These are phyloP conservation scores for Micromonas pusilla DNA, from an alignment of 139 green algal species.

Conservation along the genomic window DNA sequence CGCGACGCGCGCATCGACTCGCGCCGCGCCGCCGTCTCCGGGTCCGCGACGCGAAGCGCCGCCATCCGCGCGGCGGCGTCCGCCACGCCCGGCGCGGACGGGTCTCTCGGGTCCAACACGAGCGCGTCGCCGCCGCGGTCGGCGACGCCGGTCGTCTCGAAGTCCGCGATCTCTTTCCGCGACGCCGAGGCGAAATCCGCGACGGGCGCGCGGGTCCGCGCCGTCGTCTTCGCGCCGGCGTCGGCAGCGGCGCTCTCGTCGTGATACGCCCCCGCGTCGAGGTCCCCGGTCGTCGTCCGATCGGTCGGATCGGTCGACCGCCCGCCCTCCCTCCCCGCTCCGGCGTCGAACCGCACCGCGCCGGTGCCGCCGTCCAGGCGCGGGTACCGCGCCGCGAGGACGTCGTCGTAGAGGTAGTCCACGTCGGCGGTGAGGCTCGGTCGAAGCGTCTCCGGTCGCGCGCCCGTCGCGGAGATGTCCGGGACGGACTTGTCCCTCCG, in stretches of 20 bases:
- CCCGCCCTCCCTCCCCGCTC: neutral
- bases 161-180: neutral
- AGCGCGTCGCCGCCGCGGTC: neutral
- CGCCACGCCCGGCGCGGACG: neutral
- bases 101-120: neutral
- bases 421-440: neutral
- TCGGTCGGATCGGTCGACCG: neutral
- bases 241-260: neutral
- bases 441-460: neutral
- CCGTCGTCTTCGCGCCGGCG: neutral
- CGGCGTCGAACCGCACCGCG: neutral
- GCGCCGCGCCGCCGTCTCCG: no score
- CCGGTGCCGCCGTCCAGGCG: neutral
- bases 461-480: neutral
- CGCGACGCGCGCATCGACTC: no score
- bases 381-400: neutral
- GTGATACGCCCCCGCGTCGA: neutral
- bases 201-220: no score
- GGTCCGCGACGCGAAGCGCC: no score
- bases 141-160: neutral
- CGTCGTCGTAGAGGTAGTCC: neutral
- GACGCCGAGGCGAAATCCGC: neutral
- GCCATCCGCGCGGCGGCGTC: no score
- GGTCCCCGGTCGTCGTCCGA: neutral
- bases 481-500: neutral